Evolutionary conservation across 1,139 yeast genomes (phyloP).

Genomic region (Magnusiomyces clavatus): DNA sequence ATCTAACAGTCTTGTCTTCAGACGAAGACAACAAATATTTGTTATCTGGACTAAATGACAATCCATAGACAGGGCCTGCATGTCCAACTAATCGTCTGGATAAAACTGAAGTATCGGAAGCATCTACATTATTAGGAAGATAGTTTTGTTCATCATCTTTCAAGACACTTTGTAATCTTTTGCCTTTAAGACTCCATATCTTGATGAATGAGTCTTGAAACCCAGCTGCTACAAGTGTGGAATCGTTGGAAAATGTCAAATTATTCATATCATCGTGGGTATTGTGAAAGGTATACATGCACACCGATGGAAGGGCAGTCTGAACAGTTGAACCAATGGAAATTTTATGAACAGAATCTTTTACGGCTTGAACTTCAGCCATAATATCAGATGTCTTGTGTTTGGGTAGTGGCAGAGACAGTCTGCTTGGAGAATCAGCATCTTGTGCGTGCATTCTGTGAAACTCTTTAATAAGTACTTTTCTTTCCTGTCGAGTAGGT

Average conservation of each 20-base stretch:
- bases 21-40: constrained; percentile 73
- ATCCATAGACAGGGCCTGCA: constrained; percentile 87
- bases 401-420: constrained; percentile 74
- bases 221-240: constrained; percentile 86
- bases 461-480: constrained; percentile 43
- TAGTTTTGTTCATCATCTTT: constrained; percentile 43
- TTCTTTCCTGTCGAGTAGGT: constrained; percentile 11
- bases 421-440: constrained; percentile 65
- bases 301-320: constrained; percentile 85
- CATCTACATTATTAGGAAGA: constrained; percentile 7
- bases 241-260: constrained; percentile 78
- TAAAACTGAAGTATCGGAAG: constrained; percentile 16
- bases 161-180: constrained; percentile 61
- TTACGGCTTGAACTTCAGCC: constrained; percentile 67
- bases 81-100: constrained; percentile 77
- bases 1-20: constrained; percentile 83
- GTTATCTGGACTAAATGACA: constrained; percentile 87
- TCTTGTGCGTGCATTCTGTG: constrained; percentile 36
- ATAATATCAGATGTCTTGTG: constrained; percentile 74
- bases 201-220: constrained; percentile 87
- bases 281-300: constrained; percentile 98
- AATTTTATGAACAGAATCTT: constrained; percentile 73
- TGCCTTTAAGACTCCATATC: constrained; percentile 89
- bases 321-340: constrained; percentile 52
- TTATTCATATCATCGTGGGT: constrained; percentile 83